Percentiles rank a stretch among this genome's conserved stretches.
These are phyloP conservation scores for Dimocarpus longan DNA, from an alignment of 345 rosid species.

Conservation along the genomic window DNA sequence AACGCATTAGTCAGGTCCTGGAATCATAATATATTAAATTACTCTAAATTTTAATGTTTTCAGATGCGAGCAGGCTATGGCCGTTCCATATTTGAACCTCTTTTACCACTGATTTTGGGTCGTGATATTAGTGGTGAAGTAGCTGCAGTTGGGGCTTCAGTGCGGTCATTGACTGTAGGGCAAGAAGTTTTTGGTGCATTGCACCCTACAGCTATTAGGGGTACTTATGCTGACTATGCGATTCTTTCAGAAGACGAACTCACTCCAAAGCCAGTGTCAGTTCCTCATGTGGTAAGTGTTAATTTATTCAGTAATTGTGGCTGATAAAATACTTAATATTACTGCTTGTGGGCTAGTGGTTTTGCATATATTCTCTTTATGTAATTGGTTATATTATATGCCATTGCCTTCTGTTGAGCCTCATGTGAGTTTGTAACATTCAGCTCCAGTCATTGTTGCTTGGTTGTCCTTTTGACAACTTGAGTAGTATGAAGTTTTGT, in stretches of 20 bases:
- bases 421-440: background rate
- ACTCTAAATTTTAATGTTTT: constrained; percentile 22
- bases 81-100: constrained; percentile 85
- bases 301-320: background rate
- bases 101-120: constrained; percentile 89
- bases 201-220: constrained; percentile 96
- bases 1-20: background rate
- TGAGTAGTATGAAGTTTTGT: background rate
- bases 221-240: constrained; percentile 88
- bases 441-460: background rate
- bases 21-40: constrained; percentile 12
- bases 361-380: background rate
- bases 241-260: constrained; percentile 85
- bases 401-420: background rate
- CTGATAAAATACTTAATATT: background rate
- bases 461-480: background rate
- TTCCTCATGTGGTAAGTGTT: constrained; percentile 69
- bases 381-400: background rate
- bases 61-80: constrained; percentile 98
- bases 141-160: constrained; percentile 74
- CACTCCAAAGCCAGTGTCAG: constrained; percentile 64
- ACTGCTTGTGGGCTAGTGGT: background rate
- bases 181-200: constrained; percentile 95
- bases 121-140: constrained; percentile 94
- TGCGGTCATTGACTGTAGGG: constrained; percentile 62